phyloP scores from a whole-genome alignment of 1,139 yeast genomes.

The Saccharomyces hybrid region DNA sequence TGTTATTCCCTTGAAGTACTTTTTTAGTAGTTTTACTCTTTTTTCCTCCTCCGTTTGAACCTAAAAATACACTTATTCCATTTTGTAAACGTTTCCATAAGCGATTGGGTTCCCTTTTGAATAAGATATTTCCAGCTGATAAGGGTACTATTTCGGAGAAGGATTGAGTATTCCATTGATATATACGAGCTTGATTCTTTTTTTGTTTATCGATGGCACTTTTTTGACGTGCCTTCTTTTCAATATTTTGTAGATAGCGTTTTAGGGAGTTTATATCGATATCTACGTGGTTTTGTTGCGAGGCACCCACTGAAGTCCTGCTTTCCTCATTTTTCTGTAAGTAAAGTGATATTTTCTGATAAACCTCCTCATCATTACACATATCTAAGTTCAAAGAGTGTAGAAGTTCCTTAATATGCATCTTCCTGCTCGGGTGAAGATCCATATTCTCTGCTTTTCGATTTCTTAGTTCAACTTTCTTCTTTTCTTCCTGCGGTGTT shows the following conservation, averaged over 20 bases:
- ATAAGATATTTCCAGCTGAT: constrained; percentile 10
- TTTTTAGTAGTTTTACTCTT: neutral
- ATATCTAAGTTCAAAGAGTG: neutral
- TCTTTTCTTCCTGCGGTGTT: neutral
- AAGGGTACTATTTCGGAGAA: constrained; percentile 2
- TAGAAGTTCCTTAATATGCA: neutral
- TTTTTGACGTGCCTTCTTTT: constrained; percentile 14
- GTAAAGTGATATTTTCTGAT: neutral
- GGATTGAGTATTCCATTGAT: constrained; percentile 16
- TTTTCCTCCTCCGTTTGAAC: neutral
- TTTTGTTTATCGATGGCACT: constrained; percentile 14
- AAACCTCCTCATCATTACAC: neutral
- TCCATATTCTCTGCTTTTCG: neutral
- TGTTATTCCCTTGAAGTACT: constrained; percentile 9
- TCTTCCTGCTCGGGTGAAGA: neutral
- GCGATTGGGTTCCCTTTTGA: neutral
- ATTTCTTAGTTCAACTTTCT: neutral
- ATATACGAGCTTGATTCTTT: constrained; percentile 7
- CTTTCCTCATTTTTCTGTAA: neutral
- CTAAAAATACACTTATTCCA: neutral
- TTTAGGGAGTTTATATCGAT: constrained; percentile 15
- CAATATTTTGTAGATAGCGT: constrained; percentile 16
- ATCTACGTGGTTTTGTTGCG: neutral
- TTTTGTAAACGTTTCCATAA: neutral
- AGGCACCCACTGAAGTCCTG: neutral